phyloP scores from a whole-genome alignment of 2,329 filamentous ascomycete genomes.

The Cordyceps farinosa region DNA sequence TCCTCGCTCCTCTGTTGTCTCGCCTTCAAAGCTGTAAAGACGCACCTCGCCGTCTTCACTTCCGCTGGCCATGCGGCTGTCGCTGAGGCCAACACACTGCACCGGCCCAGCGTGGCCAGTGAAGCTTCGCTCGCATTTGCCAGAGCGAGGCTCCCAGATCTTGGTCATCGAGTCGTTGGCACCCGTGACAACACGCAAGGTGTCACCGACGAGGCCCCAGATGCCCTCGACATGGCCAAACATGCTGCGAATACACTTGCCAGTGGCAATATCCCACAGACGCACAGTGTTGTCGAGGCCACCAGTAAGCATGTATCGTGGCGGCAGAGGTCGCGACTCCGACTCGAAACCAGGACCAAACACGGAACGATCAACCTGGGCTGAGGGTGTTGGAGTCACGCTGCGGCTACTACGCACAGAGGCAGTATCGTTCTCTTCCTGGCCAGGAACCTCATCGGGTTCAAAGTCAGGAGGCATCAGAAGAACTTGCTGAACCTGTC shows the following conservation, averaged over 20 bases:
- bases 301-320: conserved; percentile 88
- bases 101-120: conserved; percentile 88
- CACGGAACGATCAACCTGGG: conserved; percentile 45
- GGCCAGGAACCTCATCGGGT: conserved; percentile 62
- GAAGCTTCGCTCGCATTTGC: conserved; percentile 88
- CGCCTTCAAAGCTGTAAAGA: conserved; percentile 70
- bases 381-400: conserved; percentile 34
- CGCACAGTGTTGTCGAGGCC: conserved; percentile 88
- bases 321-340: conserved; percentile 67
- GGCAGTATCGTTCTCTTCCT: conserved; percentile 50
- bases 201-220: conserved; percentile 89
- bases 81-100: conserved; percentile 87
- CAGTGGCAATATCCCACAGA: conserved; percentile 83
- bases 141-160: conserved; percentile 85
- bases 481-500: conserved; percentile 89
- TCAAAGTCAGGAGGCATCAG: conserved; percentile 85
- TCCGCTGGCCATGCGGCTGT: conserved; percentile 83
- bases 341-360: conserved; percentile 62
- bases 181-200: conserved; percentile 80
- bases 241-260: conserved; percentile 82
- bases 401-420: conserved; percentile 49
- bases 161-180: conserved; percentile 95
- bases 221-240: conserved; percentile 96
- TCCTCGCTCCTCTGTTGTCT: conserved; percentile 46
- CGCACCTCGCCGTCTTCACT: conserved; percentile 91